Base-by-base conservation (phyloP, 2,329 filamentous ascomycete species). In the Exophiala oligosperma region DNA sequence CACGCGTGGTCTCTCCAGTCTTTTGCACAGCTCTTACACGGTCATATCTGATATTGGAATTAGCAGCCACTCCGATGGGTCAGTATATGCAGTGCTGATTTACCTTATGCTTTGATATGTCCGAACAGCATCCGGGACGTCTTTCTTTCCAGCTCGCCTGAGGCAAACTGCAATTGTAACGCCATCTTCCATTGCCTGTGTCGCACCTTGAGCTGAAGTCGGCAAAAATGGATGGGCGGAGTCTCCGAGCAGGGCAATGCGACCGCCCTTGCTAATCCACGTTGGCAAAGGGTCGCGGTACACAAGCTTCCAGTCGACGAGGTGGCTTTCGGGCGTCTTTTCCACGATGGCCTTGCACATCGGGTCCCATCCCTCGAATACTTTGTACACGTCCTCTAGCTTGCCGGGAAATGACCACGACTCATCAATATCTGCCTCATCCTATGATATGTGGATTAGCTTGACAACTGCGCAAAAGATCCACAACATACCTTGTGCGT, bases 311-410 rank as follows among this genome's bases (percentile, higher is more conserved):
- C 57, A 65, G 53, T 63, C 58, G 28, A 63, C 59, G 2, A 64
- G 54, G 9, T 54, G 52, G 46, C 56, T 61, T 40, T 61, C 58
- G 7, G 61, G 61, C 52, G 73, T 63, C 32, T 60, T 58, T 14
- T 59, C 60, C 28, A 68, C 52, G 23, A 67, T 64, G 5, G 57
- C 57, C n/a, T 71, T 57, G 59, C 67, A 71, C 1, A 69, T 67
- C 17, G 79, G 74, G 68, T 83, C 76, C 81, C 81, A 83, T 23
- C 75, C 79, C 49, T 81, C 74, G 11, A 84, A 68, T 0, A 81
- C 74, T 54, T 78, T 73, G 60, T 76, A 74, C 0, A 83, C 81
- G 47, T 83, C 81, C 49, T 78, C 75, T 79, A 64, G 57, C 38
- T 61, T 52, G 56, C 76, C 76, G 56, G 73, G 76, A 76, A 7